Conservation (phyloP, 2,329 filamentous ascomycete species). For the Clonostachys solani region DNA sequence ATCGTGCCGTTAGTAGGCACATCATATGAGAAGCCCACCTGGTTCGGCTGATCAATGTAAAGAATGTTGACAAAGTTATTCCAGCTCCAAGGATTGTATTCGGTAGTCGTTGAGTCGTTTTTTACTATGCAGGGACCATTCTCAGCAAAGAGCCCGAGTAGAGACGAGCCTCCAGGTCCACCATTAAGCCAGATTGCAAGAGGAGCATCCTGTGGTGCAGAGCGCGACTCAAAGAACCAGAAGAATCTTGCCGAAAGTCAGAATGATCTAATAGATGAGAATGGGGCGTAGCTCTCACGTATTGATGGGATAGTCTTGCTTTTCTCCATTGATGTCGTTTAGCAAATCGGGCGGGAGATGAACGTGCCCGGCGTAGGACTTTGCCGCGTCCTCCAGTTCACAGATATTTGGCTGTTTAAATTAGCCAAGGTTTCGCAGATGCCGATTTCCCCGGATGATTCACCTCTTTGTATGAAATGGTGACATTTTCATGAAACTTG, state of each 20-base stretch:
- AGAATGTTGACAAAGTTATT: slow-evolving; percentile 49
- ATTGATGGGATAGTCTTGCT: slow-evolving; percentile 33
- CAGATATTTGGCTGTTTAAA: slow-evolving; percentile 46
- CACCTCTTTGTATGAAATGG: slow-evolving; percentile 56
- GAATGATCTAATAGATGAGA: background rate
- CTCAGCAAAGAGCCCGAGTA: slow-evolving; percentile 61
- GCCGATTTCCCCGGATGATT: slow-evolving; percentile 4
- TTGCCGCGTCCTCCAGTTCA: slow-evolving; percentile 54
- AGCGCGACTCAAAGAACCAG: slow-evolving; percentile 44
- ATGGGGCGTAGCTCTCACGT: slow-evolving; percentile 28
- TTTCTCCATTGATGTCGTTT: slow-evolving; percentile 37
- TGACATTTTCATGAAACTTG: slow-evolving; percentile 55
- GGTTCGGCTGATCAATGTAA: slow-evolving; percentile 58
- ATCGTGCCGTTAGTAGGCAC: slow-evolving; percentile 54
- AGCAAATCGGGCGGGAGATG: slow-evolving; percentile 38
- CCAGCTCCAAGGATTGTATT: slow-evolving; percentile 59
- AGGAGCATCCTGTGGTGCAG: slow-evolving; percentile 27
- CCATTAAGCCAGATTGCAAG: slow-evolving; percentile 64
- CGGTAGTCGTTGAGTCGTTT: slow-evolving; percentile 43
- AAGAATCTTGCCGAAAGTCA: slow-evolving; percentile 28
- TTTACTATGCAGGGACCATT: slow-evolving; percentile 49
- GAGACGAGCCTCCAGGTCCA: slow-evolving; percentile 57
- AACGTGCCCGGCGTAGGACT: slow-evolving; percentile 62
- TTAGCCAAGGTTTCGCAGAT: slow-evolving; percentile 17
- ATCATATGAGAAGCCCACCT: slow-evolving; percentile 66